Evolutionary conservation across 805 yeast genomes (phyloP), one percentile per base, ranked within the genome.

Genomic region (Starmerella vitae): DNA sequence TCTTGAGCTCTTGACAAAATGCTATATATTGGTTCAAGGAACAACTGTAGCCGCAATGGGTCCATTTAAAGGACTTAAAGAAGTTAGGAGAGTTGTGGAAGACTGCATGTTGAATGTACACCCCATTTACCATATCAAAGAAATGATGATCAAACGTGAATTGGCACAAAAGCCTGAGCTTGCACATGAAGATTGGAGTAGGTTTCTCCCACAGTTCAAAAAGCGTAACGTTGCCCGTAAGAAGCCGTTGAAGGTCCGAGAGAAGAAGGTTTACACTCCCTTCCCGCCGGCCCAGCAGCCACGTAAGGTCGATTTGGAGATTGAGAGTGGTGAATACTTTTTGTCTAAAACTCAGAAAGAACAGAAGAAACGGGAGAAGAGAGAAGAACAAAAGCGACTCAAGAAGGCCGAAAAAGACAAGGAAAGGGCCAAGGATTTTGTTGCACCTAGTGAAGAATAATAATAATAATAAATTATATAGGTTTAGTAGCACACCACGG

Each of bases 201-300:
- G 98, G 61, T 91, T 88, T 60, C 67, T 91, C 57, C 98, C 98
- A 19, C 85, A 79, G 67, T 91, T 91, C 68, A 91, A 84, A 73
- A 91, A 88, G 71, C 78, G 86, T 61, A 85, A 85, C 56, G 94
- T 88, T 49, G 93, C 93, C 27, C 77, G 98, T 57, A 81, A 81
- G 78, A 78, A 78, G 69, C 81, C 91, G 44, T 74, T 71, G 62
- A 74, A 72, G 59, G 65, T 71, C 54, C 72, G 72, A 67, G 71
- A 61, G 45, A 69, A 70, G 70, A 86, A 78, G 63, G 77, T 74
- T 3, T 88, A 88, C 72, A 91, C 98, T 25, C 97, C 98, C 57
- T 91, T 91, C 85, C 98, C 98, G 65, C 97, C 98, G 52, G 81
- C 83, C 37, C 98, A 83, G 64, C 73, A 75, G 50, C 98, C 97